Evolutionary conservation across 305 asterid species (phyloP).

Genomic region (Fraxinus platypoda): DNA sequence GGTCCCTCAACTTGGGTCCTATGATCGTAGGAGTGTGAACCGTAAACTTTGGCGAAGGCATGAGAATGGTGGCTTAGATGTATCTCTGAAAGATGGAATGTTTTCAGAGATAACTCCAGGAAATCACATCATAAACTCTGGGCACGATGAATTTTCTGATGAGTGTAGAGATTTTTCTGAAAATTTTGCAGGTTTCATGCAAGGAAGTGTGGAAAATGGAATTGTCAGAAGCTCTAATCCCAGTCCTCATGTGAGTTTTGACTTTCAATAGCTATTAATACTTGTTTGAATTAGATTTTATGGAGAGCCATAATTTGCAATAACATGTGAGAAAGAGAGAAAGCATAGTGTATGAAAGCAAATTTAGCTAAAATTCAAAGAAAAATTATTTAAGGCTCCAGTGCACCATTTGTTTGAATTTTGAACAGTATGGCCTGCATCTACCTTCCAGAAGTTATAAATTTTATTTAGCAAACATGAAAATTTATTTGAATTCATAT

Average conservation of each 20-base stretch:
- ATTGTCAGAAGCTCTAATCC: conserved; percentile 55
- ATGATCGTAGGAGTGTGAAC: conserved; percentile 57
- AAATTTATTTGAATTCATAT: neutral
- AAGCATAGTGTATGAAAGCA: neutral
- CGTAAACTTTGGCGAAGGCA: conserved; percentile 71
- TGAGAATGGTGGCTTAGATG: conserved; percentile 54
- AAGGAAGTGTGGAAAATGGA: conserved; percentile 39
- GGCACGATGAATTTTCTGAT: conserved; percentile 42
- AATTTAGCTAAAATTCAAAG: neutral
- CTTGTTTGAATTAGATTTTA: conserved; percentile 13
- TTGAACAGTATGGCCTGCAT: neutral
- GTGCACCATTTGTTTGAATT: neutral
- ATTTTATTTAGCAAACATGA: neutral
- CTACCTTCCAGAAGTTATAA: neutral
- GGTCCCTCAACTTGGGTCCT: conserved; percentile 31
- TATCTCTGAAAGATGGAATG: conserved; percentile 84
- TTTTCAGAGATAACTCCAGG: conserved; percentile 48
- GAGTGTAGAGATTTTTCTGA: conserved; percentile 33
- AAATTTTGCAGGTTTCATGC: conserved; percentile 65
- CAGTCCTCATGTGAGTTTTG: conserved; percentile 65
- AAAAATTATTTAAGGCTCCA: neutral
- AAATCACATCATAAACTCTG: conserved; percentile 39
- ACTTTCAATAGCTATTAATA: conserved; percentile 2
- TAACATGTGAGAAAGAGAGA: neutral
- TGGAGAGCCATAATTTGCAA: neutral